Base-by-base conservation (phyloP, 2,329 filamentous ascomycete genomes). In the Colletotrichum endophyticum region DNA sequence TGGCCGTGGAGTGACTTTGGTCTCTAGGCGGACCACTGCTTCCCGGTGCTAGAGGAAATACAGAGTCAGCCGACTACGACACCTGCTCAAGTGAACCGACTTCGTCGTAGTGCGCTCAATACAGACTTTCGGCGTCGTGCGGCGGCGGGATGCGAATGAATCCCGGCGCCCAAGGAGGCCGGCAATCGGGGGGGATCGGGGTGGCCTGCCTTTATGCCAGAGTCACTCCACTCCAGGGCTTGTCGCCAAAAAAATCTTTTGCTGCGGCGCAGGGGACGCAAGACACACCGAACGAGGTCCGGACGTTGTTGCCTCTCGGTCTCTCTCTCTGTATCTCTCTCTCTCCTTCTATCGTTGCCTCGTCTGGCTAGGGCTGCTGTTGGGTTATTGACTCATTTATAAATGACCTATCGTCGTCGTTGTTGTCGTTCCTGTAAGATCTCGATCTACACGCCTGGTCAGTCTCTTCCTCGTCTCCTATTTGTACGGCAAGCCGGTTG, bases 191-290 rank as follows among this genome's bases (percentile, higher is more conserved):
- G 67, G 67, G 64, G 30, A 64, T 64, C 57, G 70, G 70, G 15
- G 70, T 76, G 73, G 70, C 70, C 70, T 73, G 70, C 57, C 66
- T 66, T 39, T 66, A 66, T 61, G 73, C 59, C 64, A 73, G 71
- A 73, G 70, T 76, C 73, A 76, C 73, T 69, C 73, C 70, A 76
- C 73, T 76, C 64, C 73, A 73, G 73, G 64, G 70, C 70, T 70
- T 73, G 73, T 73, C 70, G 73, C 73, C 34, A 59, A 44, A 73
- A 64, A 53, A 66, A n/a, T 11, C 36, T 73, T 59, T 36, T 62
- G 64, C 63, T 76, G 57, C 57, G 70, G 36, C 59, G 70, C 70
- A 73, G 73, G 59, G 59, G 22, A 66, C 19, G 28, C 59, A 49
- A 56, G 44, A 72, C 56, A 76, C 59, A 53, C 64, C 57, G 64